Conservation (phyloP, 2,329 filamentous ascomycete genomes). For the Fusarium nematophilum region DNA sequence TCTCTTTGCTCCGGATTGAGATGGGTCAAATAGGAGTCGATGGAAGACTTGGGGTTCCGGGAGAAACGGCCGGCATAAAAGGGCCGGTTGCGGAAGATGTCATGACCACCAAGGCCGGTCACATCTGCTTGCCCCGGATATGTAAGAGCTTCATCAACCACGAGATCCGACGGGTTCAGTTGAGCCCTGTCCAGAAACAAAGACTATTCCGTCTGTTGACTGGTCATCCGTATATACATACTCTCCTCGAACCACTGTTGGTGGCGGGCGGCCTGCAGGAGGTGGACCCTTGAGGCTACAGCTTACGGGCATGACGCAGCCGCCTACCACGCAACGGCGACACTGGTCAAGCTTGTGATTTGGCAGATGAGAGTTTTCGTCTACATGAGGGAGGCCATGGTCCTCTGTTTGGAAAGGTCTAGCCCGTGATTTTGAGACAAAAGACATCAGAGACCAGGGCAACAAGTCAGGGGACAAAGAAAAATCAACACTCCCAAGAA, state of each 20-base stretch:
- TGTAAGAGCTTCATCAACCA: too few species aligned
- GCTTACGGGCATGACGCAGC: slow-evolving; percentile 14
- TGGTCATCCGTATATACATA: not conserved
- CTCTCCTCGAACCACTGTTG: slow-evolving; percentile 24
- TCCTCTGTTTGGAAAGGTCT: not conserved
- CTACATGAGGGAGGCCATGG: not conserved
- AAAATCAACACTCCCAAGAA: too few species aligned
- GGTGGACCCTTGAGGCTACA: slow-evolving; percentile 30
- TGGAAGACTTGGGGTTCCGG: not conserved
- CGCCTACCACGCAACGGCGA: slow-evolving; percentile 22
- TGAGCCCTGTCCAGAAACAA: too few species aligned
- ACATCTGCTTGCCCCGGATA: too few species aligned
- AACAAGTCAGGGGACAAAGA: too few species aligned
- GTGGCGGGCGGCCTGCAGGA: slow-evolving; percentile 38
- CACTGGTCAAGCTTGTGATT: slow-evolving; percentile 25
- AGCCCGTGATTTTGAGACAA: not conserved
- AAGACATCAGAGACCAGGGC: not conserved
- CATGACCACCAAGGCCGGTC: too few species aligned
- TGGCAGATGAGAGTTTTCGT: slow-evolving; percentile 4
- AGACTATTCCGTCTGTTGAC: not conserved
- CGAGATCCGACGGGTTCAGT: too few species aligned
- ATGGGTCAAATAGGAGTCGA: not conserved
- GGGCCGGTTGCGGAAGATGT: too few species aligned
- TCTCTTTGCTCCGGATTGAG: slow-evolving; percentile 2
- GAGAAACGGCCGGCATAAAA: too few species aligned